Evolutionary conservation across 23 red algal species (phyloP).

Genomic region (Gracilaria gracilis): DNA sequence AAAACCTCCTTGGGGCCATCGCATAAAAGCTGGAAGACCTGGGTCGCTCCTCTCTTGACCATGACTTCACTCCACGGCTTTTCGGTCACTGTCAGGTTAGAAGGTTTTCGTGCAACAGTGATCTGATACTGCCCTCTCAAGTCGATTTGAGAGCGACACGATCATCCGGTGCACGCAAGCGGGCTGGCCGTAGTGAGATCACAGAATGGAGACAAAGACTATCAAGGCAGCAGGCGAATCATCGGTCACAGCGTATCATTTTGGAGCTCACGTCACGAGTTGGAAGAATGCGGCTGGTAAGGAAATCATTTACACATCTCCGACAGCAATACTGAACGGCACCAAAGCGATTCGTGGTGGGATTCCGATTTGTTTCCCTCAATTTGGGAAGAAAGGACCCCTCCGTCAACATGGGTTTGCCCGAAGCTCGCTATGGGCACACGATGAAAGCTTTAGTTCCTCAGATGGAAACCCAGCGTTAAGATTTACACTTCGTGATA

Average conservation of each 20-base stretch:
- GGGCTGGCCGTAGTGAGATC: background rate
- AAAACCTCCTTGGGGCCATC: background rate
- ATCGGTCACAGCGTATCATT: constrained; percentile 71
- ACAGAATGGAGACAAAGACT: constrained; percentile 8
- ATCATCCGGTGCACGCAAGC: background rate
- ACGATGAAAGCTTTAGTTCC: constrained; percentile 47
- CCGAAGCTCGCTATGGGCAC: constrained; percentile 64
- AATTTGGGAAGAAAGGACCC: constrained; percentile 87
- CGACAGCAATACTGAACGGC: constrained; percentile 82
- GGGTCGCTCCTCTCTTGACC: no score
- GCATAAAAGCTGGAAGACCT: background rate
- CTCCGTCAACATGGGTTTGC: constrained; percentile 92
- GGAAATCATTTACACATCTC: constrained; percentile 71
- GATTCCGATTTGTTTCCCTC: constrained; percentile 95
- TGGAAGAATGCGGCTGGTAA: constrained; percentile 78
- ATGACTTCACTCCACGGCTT: no score
- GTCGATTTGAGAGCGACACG: no score
- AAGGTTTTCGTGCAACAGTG: no score
- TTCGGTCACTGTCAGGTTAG: no score
- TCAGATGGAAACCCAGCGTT: constrained; percentile 11
- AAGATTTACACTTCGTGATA: constrained; percentile 44
- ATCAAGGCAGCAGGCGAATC: constrained; percentile 38
- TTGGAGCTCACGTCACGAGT: constrained; percentile 88
- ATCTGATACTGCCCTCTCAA: no score
- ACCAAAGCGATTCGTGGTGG: constrained; percentile 91